Evolutionary conservation across 2,329 filamentous ascomycete species (phyloP).

Genomic region (Curvularia sp.): DNA sequence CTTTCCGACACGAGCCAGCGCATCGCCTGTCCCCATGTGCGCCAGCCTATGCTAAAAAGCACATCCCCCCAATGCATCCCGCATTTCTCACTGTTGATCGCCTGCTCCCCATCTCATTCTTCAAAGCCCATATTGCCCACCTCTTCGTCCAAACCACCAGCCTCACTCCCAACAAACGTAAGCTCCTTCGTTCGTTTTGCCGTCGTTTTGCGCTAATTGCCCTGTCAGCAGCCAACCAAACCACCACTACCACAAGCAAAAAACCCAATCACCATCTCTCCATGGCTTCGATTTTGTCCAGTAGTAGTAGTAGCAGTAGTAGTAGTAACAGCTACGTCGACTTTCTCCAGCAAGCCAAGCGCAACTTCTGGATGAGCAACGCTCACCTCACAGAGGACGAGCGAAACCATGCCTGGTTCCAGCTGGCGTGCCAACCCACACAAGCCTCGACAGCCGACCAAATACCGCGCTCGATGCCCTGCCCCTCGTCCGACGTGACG

Average conservation of each 20-base stretch:
- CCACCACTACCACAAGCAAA: not conserved
- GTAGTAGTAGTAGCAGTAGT: slow-evolving; percentile 26
- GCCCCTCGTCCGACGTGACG: slow-evolving; percentile 27
- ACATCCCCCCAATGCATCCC: slow-evolving; percentile 27
- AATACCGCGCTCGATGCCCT: slow-evolving; percentile 47
- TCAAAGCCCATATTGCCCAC: slow-evolving; percentile 19
- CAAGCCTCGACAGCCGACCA: slow-evolving; percentile 36
- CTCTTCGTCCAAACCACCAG: slow-evolving; percentile 8
- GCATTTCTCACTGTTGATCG: slow-evolving; percentile 35
- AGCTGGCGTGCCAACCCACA: slow-evolving; percentile 31
- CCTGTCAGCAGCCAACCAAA: slow-evolving; percentile 15
- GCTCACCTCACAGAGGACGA: slow-evolving; percentile 45
- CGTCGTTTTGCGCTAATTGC: not conserved
- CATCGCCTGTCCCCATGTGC: slow-evolving; percentile 31
- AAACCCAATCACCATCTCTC: not conserved
- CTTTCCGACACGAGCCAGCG: slow-evolving; percentile 44
- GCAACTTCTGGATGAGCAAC: slow-evolving; percentile 46
- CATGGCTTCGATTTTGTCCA: slow-evolving; percentile 39
- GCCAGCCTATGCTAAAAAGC: slow-evolving; percentile 30
- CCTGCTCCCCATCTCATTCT: slow-evolving; percentile 29
- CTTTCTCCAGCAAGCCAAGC: slow-evolving; percentile 47
- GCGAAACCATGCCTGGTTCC: slow-evolving; percentile 46
- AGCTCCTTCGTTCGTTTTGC: slow-evolving; percentile 11
- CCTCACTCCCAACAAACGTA: slow-evolving; percentile 21
- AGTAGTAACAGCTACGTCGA: slow-evolving; percentile 28